Evolutionary conservation across 768 basidiomycete species (phyloP).

Genomic region (Lactarius deliciosus): DNA sequence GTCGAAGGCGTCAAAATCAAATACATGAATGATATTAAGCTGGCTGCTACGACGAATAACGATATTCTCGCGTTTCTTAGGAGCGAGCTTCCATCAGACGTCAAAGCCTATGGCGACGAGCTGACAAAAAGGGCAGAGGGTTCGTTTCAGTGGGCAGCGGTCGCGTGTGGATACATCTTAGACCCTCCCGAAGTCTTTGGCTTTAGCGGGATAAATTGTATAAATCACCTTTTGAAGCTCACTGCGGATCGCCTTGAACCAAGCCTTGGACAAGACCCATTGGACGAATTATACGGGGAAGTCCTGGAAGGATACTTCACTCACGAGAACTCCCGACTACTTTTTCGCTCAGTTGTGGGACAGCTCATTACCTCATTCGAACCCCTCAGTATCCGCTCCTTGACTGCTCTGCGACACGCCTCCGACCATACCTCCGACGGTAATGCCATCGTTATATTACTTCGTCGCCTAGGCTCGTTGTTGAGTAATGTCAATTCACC

Average conservation of each 20-base stretch:
- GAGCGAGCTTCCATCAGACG: not conserved
- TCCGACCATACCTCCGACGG: not conserved
- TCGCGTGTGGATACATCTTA: not conserved
- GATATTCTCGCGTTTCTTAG: not conserved
- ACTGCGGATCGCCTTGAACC: not conserved
- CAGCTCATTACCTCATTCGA: not conserved
- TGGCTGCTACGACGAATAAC: not conserved
- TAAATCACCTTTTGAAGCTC: no score
- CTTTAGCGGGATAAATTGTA: no score
- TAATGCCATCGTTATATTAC: not conserved
- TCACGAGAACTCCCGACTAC: not conserved
- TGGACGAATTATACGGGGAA: no score
- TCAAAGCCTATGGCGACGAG: not conserved
- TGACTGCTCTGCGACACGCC: not conserved
- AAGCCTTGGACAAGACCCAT: not conserved
- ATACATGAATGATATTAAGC: not conserved
- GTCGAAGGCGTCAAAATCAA: not conserved
- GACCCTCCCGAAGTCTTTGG: no score
- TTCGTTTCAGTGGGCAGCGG: not conserved
- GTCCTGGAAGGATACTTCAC: no score
- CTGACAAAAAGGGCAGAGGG: not conserved
- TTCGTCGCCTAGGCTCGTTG: not conserved
- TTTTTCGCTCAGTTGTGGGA: not conserved
- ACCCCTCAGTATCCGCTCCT: not conserved
- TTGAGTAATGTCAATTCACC: slow-evolving; percentile 5